Evolutionary conservation across 2,329 filamentous ascomycete genomes (phyloP).

Genomic region (Pseudogymnoascus sp.): DNA sequence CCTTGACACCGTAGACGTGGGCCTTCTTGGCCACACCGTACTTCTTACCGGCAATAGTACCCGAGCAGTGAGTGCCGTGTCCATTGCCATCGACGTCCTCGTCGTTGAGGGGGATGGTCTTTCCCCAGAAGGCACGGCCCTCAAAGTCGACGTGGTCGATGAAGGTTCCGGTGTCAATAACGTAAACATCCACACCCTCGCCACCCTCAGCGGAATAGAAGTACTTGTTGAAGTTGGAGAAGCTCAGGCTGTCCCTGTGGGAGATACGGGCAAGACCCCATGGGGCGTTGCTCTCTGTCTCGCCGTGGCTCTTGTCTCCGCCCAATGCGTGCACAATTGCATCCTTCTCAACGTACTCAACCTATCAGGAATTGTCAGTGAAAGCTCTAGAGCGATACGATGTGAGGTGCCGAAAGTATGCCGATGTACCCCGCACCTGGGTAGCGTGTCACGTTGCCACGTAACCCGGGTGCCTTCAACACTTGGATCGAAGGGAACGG

Average conservation of each 20-base stretch:
- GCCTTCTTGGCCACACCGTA: constrained; percentile 99
- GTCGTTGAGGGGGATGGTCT: constrained; percentile 83
- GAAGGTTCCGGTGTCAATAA: constrained; percentile 98
- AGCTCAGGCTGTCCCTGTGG: constrained; percentile 77
- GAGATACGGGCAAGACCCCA: constrained; percentile 99
- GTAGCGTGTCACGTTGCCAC: neutral
- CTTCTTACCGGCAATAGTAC: constrained; percentile 95
- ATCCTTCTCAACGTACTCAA: constrained; percentile 94
- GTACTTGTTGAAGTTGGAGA: constrained; percentile 97
- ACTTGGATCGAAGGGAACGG: neutral
- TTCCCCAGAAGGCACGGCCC: constrained; percentile 90
- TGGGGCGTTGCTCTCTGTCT: constrained; percentile 85
- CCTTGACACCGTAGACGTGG: constrained; percentile 93
- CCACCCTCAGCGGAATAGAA: constrained; percentile 82
- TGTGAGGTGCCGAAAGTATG: neutral
- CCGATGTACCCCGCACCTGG: neutral
- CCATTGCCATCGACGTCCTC: constrained; percentile 91
- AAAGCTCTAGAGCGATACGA: neutral
- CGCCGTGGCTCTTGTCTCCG: constrained; percentile 39
- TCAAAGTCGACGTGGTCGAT: constrained; percentile 91
- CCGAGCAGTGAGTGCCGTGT: constrained; percentile 98
- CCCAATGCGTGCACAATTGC: constrained; percentile 79
- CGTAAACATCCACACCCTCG: constrained; percentile 96
- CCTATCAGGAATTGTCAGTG: constrained; percentile 42
- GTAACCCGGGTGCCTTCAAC: neutral